Base-by-base conservation (phyloP, 2,329 filamentous ascomycete genomes). In the Fusarium sp. region DNA sequence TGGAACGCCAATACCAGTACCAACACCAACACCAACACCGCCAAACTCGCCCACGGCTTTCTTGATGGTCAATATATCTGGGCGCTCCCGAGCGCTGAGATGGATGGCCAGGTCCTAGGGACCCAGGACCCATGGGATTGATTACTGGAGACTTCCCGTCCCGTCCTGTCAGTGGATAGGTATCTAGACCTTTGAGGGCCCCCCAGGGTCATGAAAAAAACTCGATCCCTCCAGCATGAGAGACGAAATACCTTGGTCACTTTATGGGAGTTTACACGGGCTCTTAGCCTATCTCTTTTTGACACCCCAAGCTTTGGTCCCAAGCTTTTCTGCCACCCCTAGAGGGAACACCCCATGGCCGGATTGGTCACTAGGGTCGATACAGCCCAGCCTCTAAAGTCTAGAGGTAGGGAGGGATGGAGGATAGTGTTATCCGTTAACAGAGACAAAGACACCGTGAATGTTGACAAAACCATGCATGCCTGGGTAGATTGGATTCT, bases 81-180 rank as follows among this genome's bases (percentile, higher is more conserved):
- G 65, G 65, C 65, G 65, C 65, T 68, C 49, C 65, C 65, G 65
- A 65, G 65, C 65, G 65, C 65, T 69, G 65, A 69, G 65, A 56
- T 52, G 41, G 41, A 59, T 64, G 59, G 58, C 8, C 47, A 41
- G 61, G 31, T 42, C 28, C 36, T 42, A 40, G 53, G 46, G 51
- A 46, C 33, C 46, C 33, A 50, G 33, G 33, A 13, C 47, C 47
- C 47, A 51, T 51, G 33, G 37, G 46, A 52, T 46, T 54, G 54
- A 62, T 42, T 38, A 69, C 60, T 65, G 65, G 65, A 68, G 49
- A 65, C 65, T 65, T 69, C 65, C 65, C 65, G 65, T 68, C 65
- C 65, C 65, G 65, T 68, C 59, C 54, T 69, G 54, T 61, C 65
- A 68, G 59, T 68, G 59, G 59, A 61, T 51, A 54, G 42, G 28